These are phyloP conservation scores for Crucibulum parvulum DNA, from an alignment of 1,284 basidiomycete genomes.

Conservation along the genomic window DNA sequence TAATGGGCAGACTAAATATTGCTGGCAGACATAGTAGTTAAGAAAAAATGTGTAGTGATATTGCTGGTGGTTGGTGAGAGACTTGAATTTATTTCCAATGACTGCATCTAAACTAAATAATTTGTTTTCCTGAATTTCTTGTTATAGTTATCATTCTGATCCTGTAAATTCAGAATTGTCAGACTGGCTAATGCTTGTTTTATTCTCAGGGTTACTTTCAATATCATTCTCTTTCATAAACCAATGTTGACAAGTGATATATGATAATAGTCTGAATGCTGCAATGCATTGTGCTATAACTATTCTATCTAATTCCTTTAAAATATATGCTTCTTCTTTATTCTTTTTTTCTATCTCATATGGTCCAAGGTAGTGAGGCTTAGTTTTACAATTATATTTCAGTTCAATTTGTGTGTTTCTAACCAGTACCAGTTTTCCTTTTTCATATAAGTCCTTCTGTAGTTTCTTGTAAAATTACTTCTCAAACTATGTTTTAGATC, in stretches of 20 bases:
- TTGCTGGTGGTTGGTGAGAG: background rate
- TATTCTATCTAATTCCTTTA: constrained; percentile 36
- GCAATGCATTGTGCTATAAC: constrained; percentile 19
- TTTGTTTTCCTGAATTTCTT: no score
- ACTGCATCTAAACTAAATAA: no score
- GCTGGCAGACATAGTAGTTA: background rate
- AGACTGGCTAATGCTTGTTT: background rate
- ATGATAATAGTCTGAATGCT: constrained; percentile 36
- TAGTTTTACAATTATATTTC: constrained; percentile 19
- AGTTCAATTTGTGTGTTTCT: constrained; percentile 21
- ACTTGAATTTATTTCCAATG: background rate
- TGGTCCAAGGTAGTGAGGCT: constrained; percentile 33
- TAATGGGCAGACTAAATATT: background rate
- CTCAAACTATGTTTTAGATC: constrained; percentile 27
- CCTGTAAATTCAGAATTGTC: background rate
- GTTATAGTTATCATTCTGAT: background rate
- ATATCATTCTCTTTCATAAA: constrained; percentile 6
- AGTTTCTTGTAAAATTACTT: constrained; percentile 18
- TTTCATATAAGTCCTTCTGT: constrained; percentile 10
- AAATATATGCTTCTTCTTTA: constrained; percentile 21
- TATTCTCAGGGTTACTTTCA: background rate
- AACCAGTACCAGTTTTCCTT: constrained; percentile 20
- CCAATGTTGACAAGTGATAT: constrained; percentile 9
- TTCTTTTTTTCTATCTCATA: constrained; percentile 15
- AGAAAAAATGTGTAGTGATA: background rate